A percentile compares a stretch with the other conserved stretches of the same genome.
These are phyloP conservation scores for Macrocybe gigantea DNA, from an alignment of 768 basidiomycete species.

Conservation along the genomic window DNA sequence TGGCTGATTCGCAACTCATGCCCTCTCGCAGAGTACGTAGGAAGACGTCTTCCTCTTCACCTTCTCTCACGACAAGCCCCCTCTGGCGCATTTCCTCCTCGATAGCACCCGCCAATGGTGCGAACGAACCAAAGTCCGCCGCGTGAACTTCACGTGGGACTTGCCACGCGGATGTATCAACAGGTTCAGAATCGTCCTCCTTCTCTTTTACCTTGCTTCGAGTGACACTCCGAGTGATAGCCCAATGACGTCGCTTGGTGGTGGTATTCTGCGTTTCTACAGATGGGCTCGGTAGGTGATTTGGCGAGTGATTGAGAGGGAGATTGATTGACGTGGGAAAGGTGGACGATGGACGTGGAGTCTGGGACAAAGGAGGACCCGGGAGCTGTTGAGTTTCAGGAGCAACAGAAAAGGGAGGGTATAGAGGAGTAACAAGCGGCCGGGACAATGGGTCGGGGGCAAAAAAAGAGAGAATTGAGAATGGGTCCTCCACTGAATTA, in stretches of 20 bases:
- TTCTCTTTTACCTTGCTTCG: constrained; percentile 47
- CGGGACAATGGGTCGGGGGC: constrained; percentile 52
- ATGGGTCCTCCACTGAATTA: constrained; percentile 71
- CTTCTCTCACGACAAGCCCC: constrained; percentile 14
- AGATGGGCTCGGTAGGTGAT: constrained; percentile 13
- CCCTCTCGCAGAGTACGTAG: constrained; percentile 30
- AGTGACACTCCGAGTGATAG: constrained; percentile 44
- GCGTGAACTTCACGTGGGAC: constrained; percentile 46
- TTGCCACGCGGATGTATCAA: constrained; percentile 36
- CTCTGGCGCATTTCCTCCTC: constrained; percentile 36
- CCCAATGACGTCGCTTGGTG: constrained; percentile 54
- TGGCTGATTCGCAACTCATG: constrained; percentile 24
- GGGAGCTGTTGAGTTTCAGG: constrained; percentile 15
- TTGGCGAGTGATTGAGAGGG: constrained; percentile 10
- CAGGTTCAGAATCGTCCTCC: constrained; percentile 40
- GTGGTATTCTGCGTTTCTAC: constrained; percentile 14
- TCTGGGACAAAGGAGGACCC: constrained; percentile 15
- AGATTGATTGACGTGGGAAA: constrained; percentile 13
- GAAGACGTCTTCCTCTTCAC: constrained; percentile 27
- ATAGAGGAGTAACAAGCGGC: constrained; percentile 54
- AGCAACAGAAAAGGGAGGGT: constrained; percentile 27
- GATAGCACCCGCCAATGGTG: constrained; percentile 42
- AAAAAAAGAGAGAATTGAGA: constrained; percentile 57
- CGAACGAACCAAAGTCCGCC: constrained; percentile 59
- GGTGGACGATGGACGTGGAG: constrained; percentile 18